Base-by-base conservation (phyloP, 2,329 filamentous ascomycete genomes). In the Alternaria ventricosa region DNA sequence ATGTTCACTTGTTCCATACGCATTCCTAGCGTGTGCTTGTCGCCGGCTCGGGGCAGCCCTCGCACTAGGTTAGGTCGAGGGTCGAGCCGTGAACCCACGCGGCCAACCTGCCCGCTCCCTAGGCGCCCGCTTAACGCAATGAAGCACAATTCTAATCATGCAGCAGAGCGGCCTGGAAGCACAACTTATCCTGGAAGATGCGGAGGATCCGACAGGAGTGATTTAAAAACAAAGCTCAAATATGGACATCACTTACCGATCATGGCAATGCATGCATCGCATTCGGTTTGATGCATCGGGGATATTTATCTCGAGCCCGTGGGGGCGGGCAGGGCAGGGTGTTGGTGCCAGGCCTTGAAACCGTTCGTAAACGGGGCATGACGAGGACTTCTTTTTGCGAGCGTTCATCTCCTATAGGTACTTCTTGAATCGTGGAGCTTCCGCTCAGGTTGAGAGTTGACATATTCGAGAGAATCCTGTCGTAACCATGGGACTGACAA, bases 401-500 rank as follows among this genome's bases (percentile, higher is more conserved):
- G 36, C 15, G 4, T 41, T 41, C 36, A 41, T 41, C 36, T 41
- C 36, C 36, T 41, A 41, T 13, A 18, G 36, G 36, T 41, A 18
- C 36, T 41, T 41, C 36, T 41, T 53, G 28, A 53, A 33, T 36
- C 20, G 22, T 23, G 6, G 30, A 53, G 49, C 49, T 36, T 36
- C 49, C 49, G 28, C 49, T 53, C 49, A 8, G 23, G 12, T 25
- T 3, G 28, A n/a, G 33, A 36, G 28, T 36, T 53, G 13, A n/a
- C 3, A 1, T 36, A 36, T 33, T 36, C 49, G 30, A 33, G 9
- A 25, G 13, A 53, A 23, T 22, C n/a, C 28, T 3, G 33, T 36
- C 13, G 30, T 53, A 15, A 12, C 28, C 20, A 71, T 71, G 68
- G 51, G 30, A 22, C 30, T 64, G 13, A 44, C 63, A 20, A 67